These are phyloP conservation scores for Lepidium africanum DNA, from an alignment of 345 rosid species.

Conservation along the genomic window DNA sequence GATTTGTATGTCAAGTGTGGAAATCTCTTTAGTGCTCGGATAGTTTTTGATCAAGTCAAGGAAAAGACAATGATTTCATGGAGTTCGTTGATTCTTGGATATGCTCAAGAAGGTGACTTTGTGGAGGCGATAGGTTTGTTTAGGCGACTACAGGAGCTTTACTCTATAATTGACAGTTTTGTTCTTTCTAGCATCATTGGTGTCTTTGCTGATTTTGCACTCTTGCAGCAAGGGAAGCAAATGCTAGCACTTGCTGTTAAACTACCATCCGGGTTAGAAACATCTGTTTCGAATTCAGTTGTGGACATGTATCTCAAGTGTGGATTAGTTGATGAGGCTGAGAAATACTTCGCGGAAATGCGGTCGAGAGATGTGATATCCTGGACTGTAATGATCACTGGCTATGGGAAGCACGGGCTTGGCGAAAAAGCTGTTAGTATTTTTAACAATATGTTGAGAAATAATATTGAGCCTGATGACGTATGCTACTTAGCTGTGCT, in stretches of 20 bases:
- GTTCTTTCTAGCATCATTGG: conserved; percentile 68
- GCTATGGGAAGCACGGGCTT: conserved; percentile 86
- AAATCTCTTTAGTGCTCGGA: conserved; percentile 41
- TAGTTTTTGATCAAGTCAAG: conserved; percentile 46
- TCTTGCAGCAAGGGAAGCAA: conserved; percentile 78
- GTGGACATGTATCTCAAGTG: conserved; percentile 92
- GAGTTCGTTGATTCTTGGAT: conserved; percentile 71
- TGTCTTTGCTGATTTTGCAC: conserved; percentile 79
- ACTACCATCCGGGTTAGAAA: conserved; percentile 55
- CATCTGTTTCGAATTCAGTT: conserved; percentile 58
- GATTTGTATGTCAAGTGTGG: conserved; percentile 77
- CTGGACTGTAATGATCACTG: conserved; percentile 89
- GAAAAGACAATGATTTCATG: conserved; percentile 62
- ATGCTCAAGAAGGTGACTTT: conserved; percentile 68
- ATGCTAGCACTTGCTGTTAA: conserved; percentile 61
- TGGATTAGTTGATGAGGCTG: conserved; percentile 67
- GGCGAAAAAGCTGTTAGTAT: conserved; percentile 48
- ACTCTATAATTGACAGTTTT: conserved; percentile 44
- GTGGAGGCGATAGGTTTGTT: conserved; percentile 64
- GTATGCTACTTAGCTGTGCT: conserved; percentile 76
- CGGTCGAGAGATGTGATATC: conserved; percentile 59
- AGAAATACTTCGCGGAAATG: conserved; percentile 49
- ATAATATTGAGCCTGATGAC: conserved; percentile 55
- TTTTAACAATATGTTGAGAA: conserved; percentile 47
- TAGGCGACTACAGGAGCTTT: conserved; percentile 40